These are phyloP conservation scores for Pseudotulostoma volvatum DNA, from an alignment of 495 filamentous ascomycete genomes.

Conservation along the genomic window DNA sequence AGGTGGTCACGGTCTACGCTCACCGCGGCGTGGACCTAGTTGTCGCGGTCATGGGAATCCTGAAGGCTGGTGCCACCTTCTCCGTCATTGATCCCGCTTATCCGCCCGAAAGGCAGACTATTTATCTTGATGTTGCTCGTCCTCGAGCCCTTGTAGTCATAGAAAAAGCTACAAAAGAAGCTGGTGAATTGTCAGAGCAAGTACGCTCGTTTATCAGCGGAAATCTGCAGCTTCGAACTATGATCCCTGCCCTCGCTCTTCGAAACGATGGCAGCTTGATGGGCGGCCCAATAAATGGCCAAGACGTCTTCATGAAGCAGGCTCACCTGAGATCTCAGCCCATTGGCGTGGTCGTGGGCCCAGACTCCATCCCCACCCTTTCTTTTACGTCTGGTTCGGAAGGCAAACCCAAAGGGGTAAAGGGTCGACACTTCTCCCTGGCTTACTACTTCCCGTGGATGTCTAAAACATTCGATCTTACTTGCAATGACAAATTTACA, in stretches of 20 bases:
- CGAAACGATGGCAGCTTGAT: slow-evolving; percentile 54
- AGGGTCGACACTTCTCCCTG: slow-evolving; percentile 74
- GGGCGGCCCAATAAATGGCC: slow-evolving; percentile 47
- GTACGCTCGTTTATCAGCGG: slow-evolving; percentile 63
- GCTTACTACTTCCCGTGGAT: slow-evolving; percentile 91
- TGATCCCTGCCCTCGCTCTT: slow-evolving; percentile 62
- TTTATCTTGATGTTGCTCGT: slow-evolving; percentile 79
- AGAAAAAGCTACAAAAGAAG: slow-evolving; percentile 59
- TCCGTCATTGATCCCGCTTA: slow-evolving; percentile 76
- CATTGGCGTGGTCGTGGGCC: slow-evolving; percentile 70
- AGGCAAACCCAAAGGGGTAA: slow-evolving; percentile 73
- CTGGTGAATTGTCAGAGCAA: slow-evolving; percentile 47
- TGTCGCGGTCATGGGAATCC: slow-evolving; percentile 42
- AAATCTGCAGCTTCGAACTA: slow-evolving; percentile 53
- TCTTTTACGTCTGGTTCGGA: slow-evolving; percentile 78
- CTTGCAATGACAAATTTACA: slow-evolving; percentile 61
- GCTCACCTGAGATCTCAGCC: slow-evolving; percentile 23
- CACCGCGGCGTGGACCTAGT: slow-evolving; percentile 65
- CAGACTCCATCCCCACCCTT: slow-evolving; percentile 72
- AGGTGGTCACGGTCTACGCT: slow-evolving; percentile 89
- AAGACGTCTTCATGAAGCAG: slow-evolving; percentile 48
- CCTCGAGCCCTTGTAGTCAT: slow-evolving; percentile 70
- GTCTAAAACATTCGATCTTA: slow-evolving; percentile 63
- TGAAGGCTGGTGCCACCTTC: slow-evolving; percentile 34
- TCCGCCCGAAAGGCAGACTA: slow-evolving; percentile 72